phyloP scores from a whole-genome alignment of 139 green algal genomes.

The Deuterostichococcus epilithicus region DNA sequence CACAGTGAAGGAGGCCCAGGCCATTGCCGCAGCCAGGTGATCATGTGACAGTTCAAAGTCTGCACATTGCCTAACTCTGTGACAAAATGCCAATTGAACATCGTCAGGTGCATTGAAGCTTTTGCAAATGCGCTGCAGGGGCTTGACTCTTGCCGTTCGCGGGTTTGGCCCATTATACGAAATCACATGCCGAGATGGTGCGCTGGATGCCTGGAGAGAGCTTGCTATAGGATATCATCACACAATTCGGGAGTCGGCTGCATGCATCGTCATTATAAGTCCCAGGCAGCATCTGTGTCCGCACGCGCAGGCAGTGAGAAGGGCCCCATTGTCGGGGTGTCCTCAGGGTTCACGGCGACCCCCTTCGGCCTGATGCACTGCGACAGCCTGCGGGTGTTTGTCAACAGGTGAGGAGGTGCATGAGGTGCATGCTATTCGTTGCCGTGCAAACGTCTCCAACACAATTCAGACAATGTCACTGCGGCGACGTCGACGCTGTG shows the following conservation, averaged over 20 bases:
- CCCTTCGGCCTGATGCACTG: slow-evolving; percentile 69
- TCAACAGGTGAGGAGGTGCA: slow-evolving; percentile 14
- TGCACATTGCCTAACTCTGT: no score
- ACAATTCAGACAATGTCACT: not conserved
- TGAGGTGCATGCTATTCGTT: not conserved
- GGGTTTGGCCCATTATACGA: slow-evolving; percentile 45
- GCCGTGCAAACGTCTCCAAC: not conserved
- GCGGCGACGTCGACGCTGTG: no score
- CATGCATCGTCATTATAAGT: slow-evolving; percentile 2
- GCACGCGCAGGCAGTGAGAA: slow-evolving; percentile 9
- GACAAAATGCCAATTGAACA: not conserved
- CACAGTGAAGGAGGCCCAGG: slow-evolving; percentile 26
- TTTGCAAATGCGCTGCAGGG: slow-evolving; percentile 5
- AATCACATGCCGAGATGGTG: slow-evolving; percentile 32
- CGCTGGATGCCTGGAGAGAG: not conserved
- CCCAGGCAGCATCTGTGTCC: no score
- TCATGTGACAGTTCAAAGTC: no score
- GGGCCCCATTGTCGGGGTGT: slow-evolving; percentile 45
- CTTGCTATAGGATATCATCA: not conserved
- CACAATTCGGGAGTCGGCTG: not conserved
- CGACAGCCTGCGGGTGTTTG: slow-evolving; percentile 76
- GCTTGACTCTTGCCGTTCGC: slow-evolving; percentile 27
- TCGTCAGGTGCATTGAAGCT: not conserved
- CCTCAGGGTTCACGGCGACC: slow-evolving; percentile 60
- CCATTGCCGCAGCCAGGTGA: slow-evolving; percentile 10